Evolutionary conservation across 139 green algal species (phyloP).

Genomic region (Chlorella ohadii): DNA sequence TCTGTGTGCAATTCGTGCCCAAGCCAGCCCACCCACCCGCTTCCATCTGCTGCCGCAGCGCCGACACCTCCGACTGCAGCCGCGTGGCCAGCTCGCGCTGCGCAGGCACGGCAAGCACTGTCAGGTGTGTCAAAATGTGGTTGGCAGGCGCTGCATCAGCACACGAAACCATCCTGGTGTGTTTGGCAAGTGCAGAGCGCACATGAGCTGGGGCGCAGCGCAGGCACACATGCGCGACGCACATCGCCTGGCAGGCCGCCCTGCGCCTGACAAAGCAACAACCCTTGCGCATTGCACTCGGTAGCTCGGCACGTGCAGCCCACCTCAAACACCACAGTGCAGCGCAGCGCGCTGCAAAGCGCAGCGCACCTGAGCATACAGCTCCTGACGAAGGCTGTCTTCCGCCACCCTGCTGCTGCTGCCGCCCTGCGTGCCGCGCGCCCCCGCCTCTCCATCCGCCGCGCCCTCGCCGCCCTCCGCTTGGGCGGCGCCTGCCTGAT

Average conservation of each 20-base stretch:
- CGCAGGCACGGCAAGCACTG: neutral
- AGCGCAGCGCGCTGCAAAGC: neutral
- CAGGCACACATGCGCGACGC: too few relatives aligned
- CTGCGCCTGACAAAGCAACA: too few relatives aligned
- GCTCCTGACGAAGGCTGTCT: slow-evolving; percentile 71
- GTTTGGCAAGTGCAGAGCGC: too few relatives aligned
- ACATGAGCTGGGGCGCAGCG: too few relatives aligned
- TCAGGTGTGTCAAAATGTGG: too few relatives aligned
- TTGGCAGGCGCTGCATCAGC: too few relatives aligned
- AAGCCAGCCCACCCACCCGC: neutral
- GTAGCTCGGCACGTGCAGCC: too few relatives aligned
- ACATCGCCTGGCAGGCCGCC: too few relatives aligned
- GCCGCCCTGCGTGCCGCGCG: neutral
- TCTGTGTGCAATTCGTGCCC: too few relatives aligned
- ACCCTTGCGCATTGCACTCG: too few relatives aligned
- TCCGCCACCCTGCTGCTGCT: slow-evolving; percentile 37
- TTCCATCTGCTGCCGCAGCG: slow-evolving; percentile 17
- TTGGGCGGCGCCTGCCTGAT: neutral
- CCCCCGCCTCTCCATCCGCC: neutral
- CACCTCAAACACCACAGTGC: neutral
- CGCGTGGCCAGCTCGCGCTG: slow-evolving; percentile 65
- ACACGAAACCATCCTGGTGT: too few relatives aligned
- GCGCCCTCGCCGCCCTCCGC: neutral
- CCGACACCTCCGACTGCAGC: slow-evolving; percentile 60
- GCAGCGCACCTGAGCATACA: slow-evolving; percentile 53